Percentiles rank a stretch among this genome's conserved stretches.
These are phyloP conservation scores for Diaporthe sp. DNA, from an alignment of 2,329 filamentous ascomycete genomes.

Conservation along the genomic window DNA sequence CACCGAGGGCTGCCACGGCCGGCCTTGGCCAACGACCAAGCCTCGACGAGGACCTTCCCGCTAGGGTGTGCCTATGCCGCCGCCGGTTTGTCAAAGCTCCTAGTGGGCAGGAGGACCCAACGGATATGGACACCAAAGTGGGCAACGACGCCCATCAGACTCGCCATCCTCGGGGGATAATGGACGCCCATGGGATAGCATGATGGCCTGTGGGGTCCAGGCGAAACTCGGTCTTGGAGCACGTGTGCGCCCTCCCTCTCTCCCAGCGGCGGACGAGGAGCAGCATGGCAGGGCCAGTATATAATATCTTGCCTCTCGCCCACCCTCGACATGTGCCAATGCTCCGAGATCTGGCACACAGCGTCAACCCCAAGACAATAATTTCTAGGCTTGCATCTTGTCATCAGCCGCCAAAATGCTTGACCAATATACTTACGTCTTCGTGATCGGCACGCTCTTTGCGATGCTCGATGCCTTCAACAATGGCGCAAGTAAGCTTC, in stretches of 20 bases:
- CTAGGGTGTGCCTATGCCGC: constrained; percentile 17
- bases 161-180: constrained; percentile 14
- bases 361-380: constrained; percentile 18
- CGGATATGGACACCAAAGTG: constrained; percentile 12
- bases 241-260: background rate
- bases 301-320: constrained; percentile 13
- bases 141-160: constrained; percentile 21
- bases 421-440: constrained; percentile 77
- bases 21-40: constrained; percentile 34
- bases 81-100: constrained; percentile 3
- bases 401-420: constrained; percentile 65
- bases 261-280: background rate
- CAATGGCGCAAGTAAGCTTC: constrained; percentile 78
- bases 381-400: constrained; percentile 33
- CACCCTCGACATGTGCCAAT: constrained; percentile 2
- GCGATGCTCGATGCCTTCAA: constrained; percentile 84
- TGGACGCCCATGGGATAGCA: constrained; percentile 4
- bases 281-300: background rate
- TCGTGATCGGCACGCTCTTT: constrained; percentile 82
- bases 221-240: constrained; percentile 10
- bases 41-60: constrained; percentile 25
- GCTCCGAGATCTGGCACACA: background rate
- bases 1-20: constrained; percentile 22
- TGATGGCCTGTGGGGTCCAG: constrained; percentile 15
- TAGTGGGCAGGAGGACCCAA: constrained; percentile 14